Evolutionary conservation across 345 rosid genomes (phyloP), one percentile per base, ranked within the genome.

Genomic region (Cardamine occulta): DNA sequence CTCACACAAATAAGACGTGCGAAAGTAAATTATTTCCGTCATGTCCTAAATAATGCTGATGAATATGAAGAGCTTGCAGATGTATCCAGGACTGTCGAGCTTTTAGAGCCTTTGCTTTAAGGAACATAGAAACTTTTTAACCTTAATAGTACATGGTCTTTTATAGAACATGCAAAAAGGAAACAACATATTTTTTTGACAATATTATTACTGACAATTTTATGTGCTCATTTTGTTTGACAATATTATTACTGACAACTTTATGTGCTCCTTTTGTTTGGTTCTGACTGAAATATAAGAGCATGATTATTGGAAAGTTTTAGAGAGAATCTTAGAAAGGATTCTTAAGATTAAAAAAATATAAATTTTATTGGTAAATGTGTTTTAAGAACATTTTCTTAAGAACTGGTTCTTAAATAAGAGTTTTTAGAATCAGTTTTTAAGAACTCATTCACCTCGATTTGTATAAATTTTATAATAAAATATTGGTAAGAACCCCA

Each of bases 61-160:
- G 55, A 51, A 12, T 70, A 57, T 49, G 54, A 19, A 12, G 48
- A 54, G 39, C 39, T 54, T 68, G 19, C 31, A 39, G 13, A 44
- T 32, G 19, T 56, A 45, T 19, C 34, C 4, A 45, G 17, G 15
- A 15, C 37, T 51, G 49, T 72, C 61, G 19, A 28, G 18, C 37
- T 55, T 42, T 73, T 52, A n/a, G 37, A 66, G 71, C 55, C 64
- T 45, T 62, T 26, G 40, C 51, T 74, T 66, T 48, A 52, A 66
- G 59, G 60, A 58, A 57, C 73, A 74, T 74, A 60, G 53, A 57
- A 74, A 66, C 72, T 45, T 32, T 45, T 11, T 65, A n/a, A 55
- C 40, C 57, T 64, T 28, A 45, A 64, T 65, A 74, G 44, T 74
- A 64, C 76, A 53, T 63, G 32, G 57, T 44, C 57, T 64, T 74